Evolutionary conservation across 208 protist species (phyloP).

Genomic region (Trypanosomatidae sp.): DNA sequence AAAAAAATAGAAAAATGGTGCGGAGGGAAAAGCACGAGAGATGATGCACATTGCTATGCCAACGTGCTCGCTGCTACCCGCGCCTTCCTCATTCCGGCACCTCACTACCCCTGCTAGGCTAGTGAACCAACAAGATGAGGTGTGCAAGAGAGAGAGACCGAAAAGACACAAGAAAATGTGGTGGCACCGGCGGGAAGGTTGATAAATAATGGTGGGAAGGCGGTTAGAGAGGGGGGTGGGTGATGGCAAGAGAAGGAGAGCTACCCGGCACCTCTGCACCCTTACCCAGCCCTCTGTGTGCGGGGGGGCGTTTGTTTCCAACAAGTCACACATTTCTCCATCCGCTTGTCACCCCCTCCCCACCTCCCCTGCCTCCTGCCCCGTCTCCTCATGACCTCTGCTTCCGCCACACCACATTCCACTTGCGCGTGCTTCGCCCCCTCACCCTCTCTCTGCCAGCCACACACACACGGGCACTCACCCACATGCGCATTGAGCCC

Average conservation of each 20-base stretch:
- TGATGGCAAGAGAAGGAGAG: not conserved
- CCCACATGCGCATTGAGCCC: not conserved
- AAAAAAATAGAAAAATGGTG: not conserved
- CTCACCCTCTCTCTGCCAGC: not conserved
- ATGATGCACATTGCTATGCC: not conserved
- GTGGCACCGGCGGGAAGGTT: not conserved
- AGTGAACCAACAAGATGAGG: not conserved
- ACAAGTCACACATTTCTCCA: not conserved
- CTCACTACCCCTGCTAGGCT: not conserved
- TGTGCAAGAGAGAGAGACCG: not conserved
- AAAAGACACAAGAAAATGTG: not conserved
- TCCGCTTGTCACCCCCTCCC: not conserved
- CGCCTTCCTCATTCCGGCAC: not conserved
- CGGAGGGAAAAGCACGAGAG: not conserved
- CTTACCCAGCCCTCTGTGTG: not conserved
- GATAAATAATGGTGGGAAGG: not conserved
- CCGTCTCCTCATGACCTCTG: not conserved
- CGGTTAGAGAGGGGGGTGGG: not conserved
- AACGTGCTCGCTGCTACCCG: not conserved
- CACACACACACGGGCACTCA: not conserved
- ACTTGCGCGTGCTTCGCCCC: not conserved
- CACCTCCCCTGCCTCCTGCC: not conserved
- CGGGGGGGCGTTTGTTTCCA: not conserved
- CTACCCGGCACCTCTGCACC: not conserved
- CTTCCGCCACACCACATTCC: not conserved